Conservation (phyloP, 2,329 filamentous ascomycete species). For the Coniochaeta sp. region DNA sequence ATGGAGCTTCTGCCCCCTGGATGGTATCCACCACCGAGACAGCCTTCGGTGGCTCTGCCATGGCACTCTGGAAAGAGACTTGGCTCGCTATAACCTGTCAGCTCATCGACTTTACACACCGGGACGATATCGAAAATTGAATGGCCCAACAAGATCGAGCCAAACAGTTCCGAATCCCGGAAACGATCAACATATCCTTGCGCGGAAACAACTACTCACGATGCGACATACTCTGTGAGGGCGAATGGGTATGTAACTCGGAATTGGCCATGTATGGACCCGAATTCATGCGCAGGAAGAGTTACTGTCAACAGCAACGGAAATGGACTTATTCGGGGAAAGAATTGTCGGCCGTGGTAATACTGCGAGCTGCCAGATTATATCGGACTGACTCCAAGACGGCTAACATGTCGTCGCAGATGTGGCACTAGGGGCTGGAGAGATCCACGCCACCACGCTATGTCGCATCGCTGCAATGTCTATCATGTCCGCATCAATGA, state of each 20-base stretch:
- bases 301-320: conserved; percentile 1
- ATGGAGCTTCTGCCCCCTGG: not conserved
- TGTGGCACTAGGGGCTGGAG: not conserved
- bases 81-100: not conserved
- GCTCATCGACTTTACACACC: not conserved
- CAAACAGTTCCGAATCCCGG: not conserved
- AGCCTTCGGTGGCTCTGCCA: not conserved
- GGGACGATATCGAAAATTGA: not conserved
- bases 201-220: not conserved
- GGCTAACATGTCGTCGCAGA: not conserved
- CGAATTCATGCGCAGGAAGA: conserved; percentile 2
- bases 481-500: not conserved
- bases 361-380: not conserved
- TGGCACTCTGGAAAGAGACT: not conserved
- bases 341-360: conserved; percentile 7
- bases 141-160: not conserved
- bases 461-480: not conserved
- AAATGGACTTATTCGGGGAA: conserved; percentile 2
- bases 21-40: not conserved
- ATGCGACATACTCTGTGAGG: conserved; percentile 2
- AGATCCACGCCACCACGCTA: not conserved
- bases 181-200: not conserved
- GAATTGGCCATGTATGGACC: conserved; percentile 11
- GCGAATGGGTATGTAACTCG: conserved; percentile 12
- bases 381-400: not conserved